phyloP scores from a whole-genome alignment of 495 filamentous ascomycete genomes.

The Penicillium cataractarum region DNA sequence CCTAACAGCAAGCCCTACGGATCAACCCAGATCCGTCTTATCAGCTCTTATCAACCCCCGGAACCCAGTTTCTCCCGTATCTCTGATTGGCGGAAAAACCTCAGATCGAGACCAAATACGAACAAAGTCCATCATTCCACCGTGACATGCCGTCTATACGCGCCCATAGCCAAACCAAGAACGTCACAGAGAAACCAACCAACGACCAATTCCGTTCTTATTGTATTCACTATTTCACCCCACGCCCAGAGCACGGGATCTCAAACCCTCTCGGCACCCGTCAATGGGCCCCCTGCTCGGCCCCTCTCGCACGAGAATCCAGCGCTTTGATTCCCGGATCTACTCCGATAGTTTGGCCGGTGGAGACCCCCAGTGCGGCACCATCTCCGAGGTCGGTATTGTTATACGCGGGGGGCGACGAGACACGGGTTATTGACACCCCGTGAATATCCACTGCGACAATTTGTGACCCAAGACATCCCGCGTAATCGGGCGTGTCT shows the following conservation, averaged over 20 bases:
- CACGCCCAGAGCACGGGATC: background rate
- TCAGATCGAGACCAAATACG: slow-evolving; percentile 22
- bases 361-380: slow-evolving; percentile 8
- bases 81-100: slow-evolving; percentile 22
- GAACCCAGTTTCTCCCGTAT: slow-evolving; percentile 9
- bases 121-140: slow-evolving; percentile 1
- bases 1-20: slow-evolving; percentile 19
- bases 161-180: background rate
- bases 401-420: background rate
- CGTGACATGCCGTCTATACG: slow-evolving; percentile 2
- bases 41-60: slow-evolving; percentile 13
- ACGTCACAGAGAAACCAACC: background rate
- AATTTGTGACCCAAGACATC: background rate
- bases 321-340: slow-evolving; percentile 6
- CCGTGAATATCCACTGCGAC: background rate
- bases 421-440: slow-evolving; percentile 1
- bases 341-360: slow-evolving; percentile 7
- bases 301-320: slow-evolving; percentile 16
- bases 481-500: background rate
- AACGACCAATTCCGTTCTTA: too few species aligned
- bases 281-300: background rate
- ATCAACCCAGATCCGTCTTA: slow-evolving; percentile 4
- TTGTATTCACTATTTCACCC: background rate
- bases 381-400: slow-evolving; percentile 13
- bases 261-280: background rate